Evolutionary conservation across 257 asterid species (phyloP).

Genomic region (Ballota nigra): DNA sequence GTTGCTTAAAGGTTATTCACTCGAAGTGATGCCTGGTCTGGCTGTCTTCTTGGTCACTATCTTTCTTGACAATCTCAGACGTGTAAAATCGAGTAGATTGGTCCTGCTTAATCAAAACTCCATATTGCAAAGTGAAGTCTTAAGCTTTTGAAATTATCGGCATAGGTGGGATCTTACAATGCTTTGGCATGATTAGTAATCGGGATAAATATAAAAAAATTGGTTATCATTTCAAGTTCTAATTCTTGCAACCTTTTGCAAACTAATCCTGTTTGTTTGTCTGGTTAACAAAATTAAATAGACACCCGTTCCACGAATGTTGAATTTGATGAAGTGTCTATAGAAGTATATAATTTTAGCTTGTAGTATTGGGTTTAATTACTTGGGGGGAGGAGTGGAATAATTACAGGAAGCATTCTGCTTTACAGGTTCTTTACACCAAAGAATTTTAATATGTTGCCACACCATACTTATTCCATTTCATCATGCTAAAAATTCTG

Average conservation of each 20-base stretch:
- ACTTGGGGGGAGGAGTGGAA: not conserved
- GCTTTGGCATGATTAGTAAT: not conserved
- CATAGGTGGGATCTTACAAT: not conserved
- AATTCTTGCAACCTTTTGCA: not conserved
- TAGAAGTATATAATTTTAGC: not conserved
- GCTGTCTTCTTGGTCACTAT: not conserved
- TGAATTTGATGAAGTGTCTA: slow-evolving; percentile 1
- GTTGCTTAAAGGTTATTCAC: slow-evolving; percentile 2
- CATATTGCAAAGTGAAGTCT: not conserved
- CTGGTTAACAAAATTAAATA: not conserved
- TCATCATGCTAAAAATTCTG: not conserved
- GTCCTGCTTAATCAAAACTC: not conserved
- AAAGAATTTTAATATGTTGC: not conserved
- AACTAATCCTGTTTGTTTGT: not conserved
- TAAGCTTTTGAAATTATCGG: not conserved
- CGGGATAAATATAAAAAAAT: not conserved
- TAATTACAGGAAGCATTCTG: not conserved
- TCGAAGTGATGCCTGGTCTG: slow-evolving; percentile 10
- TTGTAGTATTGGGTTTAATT: not conserved
- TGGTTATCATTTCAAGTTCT: not conserved
- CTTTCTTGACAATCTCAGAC: not conserved
- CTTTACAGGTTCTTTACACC: not conserved
- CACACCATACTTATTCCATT: too few species aligned
- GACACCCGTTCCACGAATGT: not conserved
- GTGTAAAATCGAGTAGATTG: not conserved